phyloP scores from a whole-genome alignment of 495 filamentous ascomycete species.

The Talaromyces ruber region DNA sequence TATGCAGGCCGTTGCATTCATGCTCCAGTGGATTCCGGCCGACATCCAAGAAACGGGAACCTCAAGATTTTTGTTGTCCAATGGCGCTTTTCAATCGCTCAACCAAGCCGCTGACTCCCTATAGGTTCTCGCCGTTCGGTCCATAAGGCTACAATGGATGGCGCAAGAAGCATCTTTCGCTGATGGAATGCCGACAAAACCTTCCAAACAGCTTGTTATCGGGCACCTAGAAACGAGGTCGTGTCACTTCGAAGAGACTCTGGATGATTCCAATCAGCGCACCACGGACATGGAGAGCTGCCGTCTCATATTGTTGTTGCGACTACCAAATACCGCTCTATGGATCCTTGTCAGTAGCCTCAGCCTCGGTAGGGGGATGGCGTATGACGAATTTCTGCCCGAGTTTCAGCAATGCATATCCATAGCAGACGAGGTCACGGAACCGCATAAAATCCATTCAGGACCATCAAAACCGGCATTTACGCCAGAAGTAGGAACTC shows the following conservation, averaged over 20 bases:
- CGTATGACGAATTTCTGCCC: not conserved
- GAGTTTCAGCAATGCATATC: not conserved
- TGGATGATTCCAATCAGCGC: not conserved
- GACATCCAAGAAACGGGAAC: not conserved
- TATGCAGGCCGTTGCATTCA: not conserved
- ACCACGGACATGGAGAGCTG: not conserved
- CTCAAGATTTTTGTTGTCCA: not conserved
- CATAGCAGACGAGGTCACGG: not conserved
- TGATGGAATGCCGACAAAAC: not conserved
- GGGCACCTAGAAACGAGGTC: not conserved
- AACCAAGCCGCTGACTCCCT: not conserved
- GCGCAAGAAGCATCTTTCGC: not conserved
- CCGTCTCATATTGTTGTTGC: not conserved
- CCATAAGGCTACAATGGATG: not conserved
- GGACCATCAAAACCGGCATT: not conserved
- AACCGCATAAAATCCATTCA: not conserved
- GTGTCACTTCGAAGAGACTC: not conserved
- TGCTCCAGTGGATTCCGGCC: not conserved
- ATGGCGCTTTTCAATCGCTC: not conserved
- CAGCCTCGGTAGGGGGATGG: slow-evolving; percentile 3
- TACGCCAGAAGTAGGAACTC: not conserved
- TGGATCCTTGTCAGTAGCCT: slow-evolving; percentile 16
- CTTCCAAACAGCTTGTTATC: not conserved
- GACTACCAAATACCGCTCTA: slow-evolving; percentile 18
- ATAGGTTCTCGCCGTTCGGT: not conserved